Evolutionary conservation across 345 rosid species (phyloP), one percentile per base, ranked within the genome.

Genomic region (Citrus medica): DNA sequence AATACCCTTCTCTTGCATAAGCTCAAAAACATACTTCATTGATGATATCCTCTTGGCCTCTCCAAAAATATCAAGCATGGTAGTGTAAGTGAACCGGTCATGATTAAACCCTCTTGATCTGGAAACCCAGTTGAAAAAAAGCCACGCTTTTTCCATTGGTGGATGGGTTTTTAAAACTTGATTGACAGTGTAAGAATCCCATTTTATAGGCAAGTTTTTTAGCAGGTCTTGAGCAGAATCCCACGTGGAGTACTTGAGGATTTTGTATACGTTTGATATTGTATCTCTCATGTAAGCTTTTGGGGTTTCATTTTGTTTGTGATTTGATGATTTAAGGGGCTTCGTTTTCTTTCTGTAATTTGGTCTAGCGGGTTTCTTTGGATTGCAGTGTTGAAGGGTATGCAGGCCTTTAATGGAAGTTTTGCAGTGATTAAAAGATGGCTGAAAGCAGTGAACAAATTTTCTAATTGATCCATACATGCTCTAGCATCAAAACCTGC

Each of bases 111-210:
- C 88, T 69, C 76, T 86, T 60, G 87, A 32, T 35, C 55, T 67
- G 10, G 91, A 71, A 30, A 86, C 97, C 97, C 97, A 93, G 81
- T 89, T 86, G 89, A 93, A 93, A 78, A 94, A 93, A 35, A 93
- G 88, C 97, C 98, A 93, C 1, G 98, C 91, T 59, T 95, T 95
- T 81, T 95, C 89, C 98, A 93, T 90, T 3, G 98, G 98, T 6
- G 98, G 98, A 60, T 93, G 97, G 67, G 97, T 61, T 86, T 95
- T 95, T 64, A 95, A 85, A 14, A 92, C 87, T 66, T 87, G 92
- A 79, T 90, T 92, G 82, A 95, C 92, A 0, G 90, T 87, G 80
- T 85, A 91, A 66, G 98, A 93, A 77, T 95, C 97, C 97, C 98
- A 94, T 81, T 80, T 89, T 67, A 93, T 24, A 17, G 80, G 62